Percentiles rank a stretch among this genome's conserved stretches.
Conservation (phyloP, 768 basidiomycete genomes). For the Leccinum barrowsii region DNA sequence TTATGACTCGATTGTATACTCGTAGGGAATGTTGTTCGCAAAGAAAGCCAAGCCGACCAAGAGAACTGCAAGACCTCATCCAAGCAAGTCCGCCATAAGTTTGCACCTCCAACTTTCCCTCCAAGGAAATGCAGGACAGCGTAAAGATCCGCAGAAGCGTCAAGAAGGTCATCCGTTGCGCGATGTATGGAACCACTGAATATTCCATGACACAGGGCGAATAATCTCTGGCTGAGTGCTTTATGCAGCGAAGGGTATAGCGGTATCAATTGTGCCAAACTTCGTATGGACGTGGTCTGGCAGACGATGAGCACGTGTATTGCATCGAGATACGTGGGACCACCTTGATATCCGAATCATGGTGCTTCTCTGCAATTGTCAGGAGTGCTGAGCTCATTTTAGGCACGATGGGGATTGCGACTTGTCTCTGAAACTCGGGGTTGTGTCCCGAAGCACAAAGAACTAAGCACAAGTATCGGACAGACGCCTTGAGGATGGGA, state of each 20-base stretch:
- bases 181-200: conserved; percentile 52
- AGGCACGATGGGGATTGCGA: conserved; percentile 64
- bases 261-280: conserved; percentile 53
- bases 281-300: conserved; percentile 45
- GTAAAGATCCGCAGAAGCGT: conserved; percentile 56
- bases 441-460: conserved; percentile 57
- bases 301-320: conserved; percentile 4
- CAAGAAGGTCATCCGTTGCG: conserved; percentile 37
- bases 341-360: conserved; percentile 56
- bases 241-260: conserved; percentile 68
- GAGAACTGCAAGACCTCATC: conserved; percentile 66
- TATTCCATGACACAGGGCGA: conserved; percentile 49
- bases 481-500: conserved; percentile 57
- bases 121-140: conserved; percentile 65
- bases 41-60: conserved; percentile 54
- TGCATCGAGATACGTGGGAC: not conserved
- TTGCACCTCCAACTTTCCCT: conserved; percentile 73
- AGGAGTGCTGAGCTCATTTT: conserved; percentile 66
- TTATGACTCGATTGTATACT: conserved; percentile 30
- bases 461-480: conserved; percentile 60
- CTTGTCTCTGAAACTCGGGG: conserved; percentile 81
- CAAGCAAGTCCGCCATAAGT: conserved; percentile 70
- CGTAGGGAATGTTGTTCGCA: conserved; percentile 58
- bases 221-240: conserved; percentile 49
- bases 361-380: conserved; percentile 48